A percentile compares a stretch with the other conserved stretches of the same genome.
Evolutionary conservation across 2,329 filamentous ascomycete species (phyloP).

Genomic region (Rasamsonia emersonii): DNA sequence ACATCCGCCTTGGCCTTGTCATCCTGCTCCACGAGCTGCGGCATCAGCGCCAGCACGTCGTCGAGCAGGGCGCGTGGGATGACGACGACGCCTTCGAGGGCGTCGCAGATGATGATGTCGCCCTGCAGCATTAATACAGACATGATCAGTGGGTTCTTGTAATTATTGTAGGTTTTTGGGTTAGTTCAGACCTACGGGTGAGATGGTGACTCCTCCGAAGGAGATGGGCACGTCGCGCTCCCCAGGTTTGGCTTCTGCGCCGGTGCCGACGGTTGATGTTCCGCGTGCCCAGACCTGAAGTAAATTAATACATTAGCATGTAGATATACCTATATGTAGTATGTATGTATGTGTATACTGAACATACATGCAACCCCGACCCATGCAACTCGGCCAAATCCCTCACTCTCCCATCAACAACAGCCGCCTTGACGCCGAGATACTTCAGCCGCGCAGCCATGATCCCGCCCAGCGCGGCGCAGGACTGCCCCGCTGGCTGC

Average conservation of each 20-base stretch:
- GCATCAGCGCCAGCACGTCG: constrained; percentile 53
- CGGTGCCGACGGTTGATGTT: constrained; percentile 37
- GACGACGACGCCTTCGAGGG: constrained; percentile 59
- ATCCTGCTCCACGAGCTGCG: constrained; percentile 45
- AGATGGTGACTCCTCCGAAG: constrained; percentile 33
- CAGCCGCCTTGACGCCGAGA: constrained; percentile 50
- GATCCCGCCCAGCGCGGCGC: constrained; percentile 68
- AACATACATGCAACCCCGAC: constrained; percentile 49
- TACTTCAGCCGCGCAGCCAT: constrained; percentile 62
- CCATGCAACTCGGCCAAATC: constrained; percentile 54
- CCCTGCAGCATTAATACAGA: too few species aligned
- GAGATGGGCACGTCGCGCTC: constrained; percentile 32
- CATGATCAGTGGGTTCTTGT: constrained; percentile 3
- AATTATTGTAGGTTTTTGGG: not conserved
- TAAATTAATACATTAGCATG: not conserved
- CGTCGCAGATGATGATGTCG: constrained; percentile 63
- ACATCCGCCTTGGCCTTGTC: constrained; percentile 58
- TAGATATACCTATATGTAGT: constrained; percentile 6
- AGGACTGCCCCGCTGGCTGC: constrained; percentile 56
- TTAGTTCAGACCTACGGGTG: constrained; percentile 25
- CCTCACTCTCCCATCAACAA: constrained; percentile 61
- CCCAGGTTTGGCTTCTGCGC: constrained; percentile 36
- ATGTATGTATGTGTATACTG: too few species aligned
- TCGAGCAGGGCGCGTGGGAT: constrained; percentile 55
- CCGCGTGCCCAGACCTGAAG: constrained; percentile 35